Conservation (phyloP, 2,329 filamentous ascomycete genomes). For the Neofusicoccum sp. region DNA sequence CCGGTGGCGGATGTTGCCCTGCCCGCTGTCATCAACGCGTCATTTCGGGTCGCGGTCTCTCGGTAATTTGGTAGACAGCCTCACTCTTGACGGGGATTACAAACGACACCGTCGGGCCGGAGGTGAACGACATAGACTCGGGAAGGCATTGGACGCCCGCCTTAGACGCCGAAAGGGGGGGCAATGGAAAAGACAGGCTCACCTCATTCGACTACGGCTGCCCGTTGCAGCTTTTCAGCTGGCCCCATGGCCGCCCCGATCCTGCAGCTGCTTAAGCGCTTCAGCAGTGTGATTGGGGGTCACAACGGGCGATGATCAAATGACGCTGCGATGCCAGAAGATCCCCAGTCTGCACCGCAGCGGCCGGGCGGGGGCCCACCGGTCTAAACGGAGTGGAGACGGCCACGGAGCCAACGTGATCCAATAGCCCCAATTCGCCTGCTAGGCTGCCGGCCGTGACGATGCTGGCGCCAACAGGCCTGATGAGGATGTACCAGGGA, state of each 20-base stretch:
- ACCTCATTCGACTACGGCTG: background rate
- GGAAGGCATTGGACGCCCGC: background rate
- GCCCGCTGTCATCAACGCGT: conserved; percentile 18
- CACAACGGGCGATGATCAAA: conserved; percentile 10
- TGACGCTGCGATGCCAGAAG: conserved; percentile 13
- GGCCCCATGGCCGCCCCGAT: background rate
- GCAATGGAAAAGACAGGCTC: background rate
- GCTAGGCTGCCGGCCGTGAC: background rate
- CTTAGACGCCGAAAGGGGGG: background rate
- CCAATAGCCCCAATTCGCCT: conserved; percentile 9
- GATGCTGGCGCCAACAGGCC: background rate
- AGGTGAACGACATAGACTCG: background rate
- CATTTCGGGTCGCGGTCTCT: conserved; percentile 15
- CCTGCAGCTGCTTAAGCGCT: conserved; percentile 8
- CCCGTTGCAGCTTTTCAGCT: conserved; percentile 4
- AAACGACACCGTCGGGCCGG: background rate
- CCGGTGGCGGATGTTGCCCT: conserved; percentile 22
- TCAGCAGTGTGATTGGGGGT: conserved; percentile 13
- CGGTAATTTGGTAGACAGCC: conserved; percentile 16
- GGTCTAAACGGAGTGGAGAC: conserved; percentile 9
- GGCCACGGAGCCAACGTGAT: conserved; percentile 8
- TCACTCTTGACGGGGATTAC: conserved; percentile 2
- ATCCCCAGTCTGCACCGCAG: conserved; percentile 7
- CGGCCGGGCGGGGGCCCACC: conserved; percentile 13
- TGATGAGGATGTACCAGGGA: conserved; percentile 1